These are phyloP conservation scores for Yamadazyma friedrichii DNA, from an alignment of 1,139 yeast genomes.

Conservation along the genomic window DNA sequence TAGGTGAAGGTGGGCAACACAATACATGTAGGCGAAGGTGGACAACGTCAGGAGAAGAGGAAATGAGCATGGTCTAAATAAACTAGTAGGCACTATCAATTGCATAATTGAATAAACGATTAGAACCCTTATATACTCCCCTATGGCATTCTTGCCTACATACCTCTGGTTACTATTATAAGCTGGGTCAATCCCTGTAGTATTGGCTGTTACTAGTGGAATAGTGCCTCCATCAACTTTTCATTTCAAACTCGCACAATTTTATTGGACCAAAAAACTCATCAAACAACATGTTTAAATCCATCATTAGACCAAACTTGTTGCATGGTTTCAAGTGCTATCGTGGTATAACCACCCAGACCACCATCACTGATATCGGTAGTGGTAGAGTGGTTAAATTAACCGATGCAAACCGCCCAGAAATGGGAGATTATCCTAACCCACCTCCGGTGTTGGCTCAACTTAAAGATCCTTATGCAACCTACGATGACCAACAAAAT, in stretches of 20 bases:
- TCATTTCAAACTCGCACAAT: slow-evolving; percentile 9
- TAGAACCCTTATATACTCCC: neutral
- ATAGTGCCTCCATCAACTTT: neutral
- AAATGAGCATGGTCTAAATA: neutral
- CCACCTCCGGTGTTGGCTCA: slow-evolving; percentile 53
- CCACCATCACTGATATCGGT: slow-evolving; percentile 41
- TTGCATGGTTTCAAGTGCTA: slow-evolving; percentile 4
- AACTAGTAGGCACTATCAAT: slow-evolving; percentile 1
- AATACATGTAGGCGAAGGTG: too few species aligned
- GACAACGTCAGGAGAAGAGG: too few species aligned
- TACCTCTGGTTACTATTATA: too few species aligned
- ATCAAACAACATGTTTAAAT: slow-evolving; percentile 16
- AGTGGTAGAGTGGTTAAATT: slow-evolving; percentile 42
- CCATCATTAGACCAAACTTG: slow-evolving; percentile 9
- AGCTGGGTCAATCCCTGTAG: too few species aligned
- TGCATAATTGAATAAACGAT: slow-evolving; percentile 3
- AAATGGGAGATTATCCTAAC: slow-evolving; percentile 45
- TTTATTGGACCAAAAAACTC: slow-evolving; percentile 13
- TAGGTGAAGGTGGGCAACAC: too few species aligned
- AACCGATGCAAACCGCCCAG: slow-evolving; percentile 46
- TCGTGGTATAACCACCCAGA: slow-evolving; percentile 35
- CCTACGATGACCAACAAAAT: slow-evolving; percentile 79
- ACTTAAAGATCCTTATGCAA: slow-evolving; percentile 65
- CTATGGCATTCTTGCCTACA: too few species aligned
- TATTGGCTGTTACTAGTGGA: too few species aligned